A percentile compares a stretch with the other conserved stretches of the same genome.
Evolutionary conservation across 1,284 basidiomycete genomes (phyloP).

Genomic region (Microbotryomycetes sp.): DNA sequence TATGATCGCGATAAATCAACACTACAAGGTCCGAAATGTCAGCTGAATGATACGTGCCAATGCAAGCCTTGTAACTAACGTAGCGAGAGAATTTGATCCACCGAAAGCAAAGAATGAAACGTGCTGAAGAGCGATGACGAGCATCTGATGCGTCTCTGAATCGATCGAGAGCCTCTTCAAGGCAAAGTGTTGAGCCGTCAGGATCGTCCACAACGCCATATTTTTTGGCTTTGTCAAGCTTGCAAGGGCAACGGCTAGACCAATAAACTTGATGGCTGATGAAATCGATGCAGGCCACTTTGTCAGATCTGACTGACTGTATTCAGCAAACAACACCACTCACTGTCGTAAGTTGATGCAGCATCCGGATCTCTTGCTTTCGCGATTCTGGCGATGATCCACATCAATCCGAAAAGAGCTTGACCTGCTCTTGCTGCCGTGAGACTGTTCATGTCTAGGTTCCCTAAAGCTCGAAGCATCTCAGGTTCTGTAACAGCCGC

Average conservation of each 20-base stretch:
- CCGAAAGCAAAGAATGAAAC: conserved; percentile 32
- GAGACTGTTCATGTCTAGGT: not conserved
- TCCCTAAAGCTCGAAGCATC: not conserved
- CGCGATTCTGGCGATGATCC: not conserved
- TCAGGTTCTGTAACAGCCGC: too few relatives aligned
- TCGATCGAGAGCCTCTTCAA: not conserved
- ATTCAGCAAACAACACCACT: not conserved
- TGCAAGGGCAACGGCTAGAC: not conserved
- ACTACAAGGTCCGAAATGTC: too few relatives aligned
- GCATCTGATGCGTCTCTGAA: not conserved
- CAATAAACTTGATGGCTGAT: not conserved
- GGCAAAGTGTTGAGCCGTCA: conserved; percentile 8
- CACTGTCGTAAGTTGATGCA: not conserved
- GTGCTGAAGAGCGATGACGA: conserved; percentile 7
- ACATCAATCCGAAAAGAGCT: not conserved
- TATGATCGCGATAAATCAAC: conserved; percentile 34
- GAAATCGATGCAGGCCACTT: too few relatives aligned
- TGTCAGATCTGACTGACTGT: too few relatives aligned
- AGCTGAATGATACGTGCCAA: not conserved
- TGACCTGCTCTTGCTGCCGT: not conserved
- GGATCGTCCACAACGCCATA: conserved; percentile 9
- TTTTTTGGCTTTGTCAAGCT: conserved; percentile 3
- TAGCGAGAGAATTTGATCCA: conserved; percentile 34
- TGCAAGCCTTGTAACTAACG: conserved; percentile 13
- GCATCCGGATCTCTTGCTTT: not conserved